These are phyloP conservation scores for Ceratocystis lukuohia DNA, from an alignment of 2,329 filamentous ascomycete genomes.

Conservation along the genomic window DNA sequence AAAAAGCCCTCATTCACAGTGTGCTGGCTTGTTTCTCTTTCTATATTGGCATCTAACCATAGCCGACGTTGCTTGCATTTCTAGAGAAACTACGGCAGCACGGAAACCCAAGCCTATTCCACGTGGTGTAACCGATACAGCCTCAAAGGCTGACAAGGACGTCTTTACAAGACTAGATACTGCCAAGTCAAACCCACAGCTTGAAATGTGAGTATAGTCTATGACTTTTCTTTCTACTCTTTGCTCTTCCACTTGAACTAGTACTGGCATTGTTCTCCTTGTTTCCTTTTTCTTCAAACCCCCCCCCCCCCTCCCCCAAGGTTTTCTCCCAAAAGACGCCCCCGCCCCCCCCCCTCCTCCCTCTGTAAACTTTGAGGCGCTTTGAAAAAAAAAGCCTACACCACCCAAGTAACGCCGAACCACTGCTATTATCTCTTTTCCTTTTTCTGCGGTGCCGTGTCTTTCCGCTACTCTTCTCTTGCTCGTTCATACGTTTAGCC, in stretches of 20 bases:
- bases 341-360: background rate
- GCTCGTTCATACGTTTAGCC: background rate
- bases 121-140: constrained; percentile 16
- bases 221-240: background rate
- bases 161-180: background rate
- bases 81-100: constrained; percentile 8
- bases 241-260: background rate
- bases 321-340: background rate
- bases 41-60: background rate
- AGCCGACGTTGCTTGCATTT: background rate
- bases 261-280: background rate
- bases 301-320: too few relatives aligned
- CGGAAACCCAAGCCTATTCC: constrained; percentile 5
- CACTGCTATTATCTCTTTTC: background rate
- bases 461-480: constrained; percentile 8
- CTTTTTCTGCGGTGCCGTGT: constrained; percentile 3
- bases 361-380: background rate
- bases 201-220: constrained; percentile 6
- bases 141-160: background rate
- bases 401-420: constrained; percentile 4
- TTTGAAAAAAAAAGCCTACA: constrained; percentile 8
- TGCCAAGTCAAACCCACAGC: background rate
- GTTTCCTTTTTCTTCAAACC: background rate
- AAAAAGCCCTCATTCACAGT: background rate
- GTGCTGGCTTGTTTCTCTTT: background rate